A percentile compares a stretch with the other conserved stretches of the same genome.
phyloP scores from a whole-genome alignment of 257 asterid species.

The Haberlea rhodopensis region DNA sequence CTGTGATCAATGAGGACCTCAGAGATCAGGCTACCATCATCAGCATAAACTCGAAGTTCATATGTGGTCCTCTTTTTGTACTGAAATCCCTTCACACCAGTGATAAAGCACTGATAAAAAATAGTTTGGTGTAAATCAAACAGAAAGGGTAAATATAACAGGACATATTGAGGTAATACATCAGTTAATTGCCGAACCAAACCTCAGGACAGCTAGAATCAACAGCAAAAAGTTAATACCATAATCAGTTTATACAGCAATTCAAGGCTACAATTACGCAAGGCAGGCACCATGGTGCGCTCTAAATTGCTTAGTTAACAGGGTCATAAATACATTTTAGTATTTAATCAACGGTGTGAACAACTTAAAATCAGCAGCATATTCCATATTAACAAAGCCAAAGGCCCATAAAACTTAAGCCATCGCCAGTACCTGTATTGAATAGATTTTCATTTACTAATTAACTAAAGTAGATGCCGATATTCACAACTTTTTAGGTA shows the following conservation, averaged over 20 bases:
- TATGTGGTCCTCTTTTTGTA: conserved; percentile 51
- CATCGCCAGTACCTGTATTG: neutral
- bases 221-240: neutral
- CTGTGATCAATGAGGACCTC: conserved; percentile 73
- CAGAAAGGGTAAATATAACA: conserved; percentile 3
- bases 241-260: neutral
- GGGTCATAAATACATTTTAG: neutral
- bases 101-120: conserved; percentile 64
- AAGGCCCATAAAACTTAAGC: neutral
- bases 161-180: neutral
- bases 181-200: neutral
- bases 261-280: neutral
- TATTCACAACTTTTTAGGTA: neutral
- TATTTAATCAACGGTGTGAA: neutral
- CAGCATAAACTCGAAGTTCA: conserved; percentile 74
- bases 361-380: neutral
- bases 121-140: neutral
- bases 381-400: neutral
- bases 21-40: conserved; percentile 95
- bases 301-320: no score
- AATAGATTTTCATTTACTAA: neutral
- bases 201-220: neutral
- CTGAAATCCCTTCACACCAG: conserved; percentile 81
- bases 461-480: neutral
- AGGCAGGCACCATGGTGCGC: neutral